Evolutionary conservation across 805 yeast genomes (phyloP).

Genomic region (Zygotorulaspora danielsina): DNA sequence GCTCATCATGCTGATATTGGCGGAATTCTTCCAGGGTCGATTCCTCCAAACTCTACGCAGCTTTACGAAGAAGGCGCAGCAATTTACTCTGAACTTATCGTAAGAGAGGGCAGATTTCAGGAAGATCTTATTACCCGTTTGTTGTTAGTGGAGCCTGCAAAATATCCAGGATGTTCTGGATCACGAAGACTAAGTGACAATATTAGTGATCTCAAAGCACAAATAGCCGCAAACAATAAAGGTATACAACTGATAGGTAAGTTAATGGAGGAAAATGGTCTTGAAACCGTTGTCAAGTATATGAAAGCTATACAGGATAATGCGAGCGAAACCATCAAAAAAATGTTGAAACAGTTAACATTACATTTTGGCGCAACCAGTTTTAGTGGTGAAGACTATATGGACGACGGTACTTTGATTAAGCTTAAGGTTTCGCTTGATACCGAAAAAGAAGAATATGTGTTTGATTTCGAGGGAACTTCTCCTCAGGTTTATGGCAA

Average conservation of each 20-base stretch:
- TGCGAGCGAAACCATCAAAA: slow-evolving; percentile 68
- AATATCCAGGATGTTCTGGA: slow-evolving; percentile 83
- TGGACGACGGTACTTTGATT: slow-evolving; percentile 81
- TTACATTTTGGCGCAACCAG: slow-evolving; percentile 38
- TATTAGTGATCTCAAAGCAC: slow-evolving; percentile 78
- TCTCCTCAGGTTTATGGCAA: slow-evolving; percentile 87
- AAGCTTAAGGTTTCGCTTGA: slow-evolving; percentile 49
- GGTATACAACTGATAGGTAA: slow-evolving; percentile 65
- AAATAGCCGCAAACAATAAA: slow-evolving; percentile 81
- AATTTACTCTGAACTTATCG: slow-evolving; percentile 72
- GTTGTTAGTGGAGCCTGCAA: slow-evolving; percentile 69
- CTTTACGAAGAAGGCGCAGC: slow-evolving; percentile 90
- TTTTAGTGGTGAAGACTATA: slow-evolving; percentile 55
- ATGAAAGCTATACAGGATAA: slow-evolving; percentile 80
- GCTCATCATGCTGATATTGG: slow-evolving; percentile 98
- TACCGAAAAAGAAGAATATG: slow-evolving; percentile 52
- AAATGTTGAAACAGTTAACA: slow-evolving; percentile 44
- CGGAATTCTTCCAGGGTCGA: slow-evolving; percentile 84
- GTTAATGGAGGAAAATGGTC: slow-evolving; percentile 59
- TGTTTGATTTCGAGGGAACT: slow-evolving; percentile 81
- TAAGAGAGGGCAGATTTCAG: slow-evolving; percentile 67
- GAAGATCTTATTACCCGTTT: slow-evolving; percentile 61
- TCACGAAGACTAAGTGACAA: slow-evolving; percentile 81
- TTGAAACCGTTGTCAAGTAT: slow-evolving; percentile 57
- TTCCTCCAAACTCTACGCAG: slow-evolving; percentile 88